These are phyloP conservation scores for Penicillium sp. DNA, from an alignment of 2,329 filamentous ascomycete genomes.

Conservation along the genomic window DNA sequence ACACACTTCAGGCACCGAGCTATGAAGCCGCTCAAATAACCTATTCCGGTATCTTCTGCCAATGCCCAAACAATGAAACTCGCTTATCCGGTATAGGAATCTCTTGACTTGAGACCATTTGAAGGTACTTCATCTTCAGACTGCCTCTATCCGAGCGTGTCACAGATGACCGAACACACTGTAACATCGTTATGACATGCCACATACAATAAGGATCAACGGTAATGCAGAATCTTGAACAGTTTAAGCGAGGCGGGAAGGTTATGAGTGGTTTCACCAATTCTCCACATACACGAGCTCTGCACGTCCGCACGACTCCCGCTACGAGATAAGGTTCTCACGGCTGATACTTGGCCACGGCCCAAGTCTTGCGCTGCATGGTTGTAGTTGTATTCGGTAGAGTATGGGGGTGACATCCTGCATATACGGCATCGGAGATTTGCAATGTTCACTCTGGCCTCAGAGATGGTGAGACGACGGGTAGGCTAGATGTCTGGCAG, in stretches of 20 bases:
- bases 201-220: no score
- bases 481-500: conserved; percentile 14
- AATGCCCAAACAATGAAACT: no score
- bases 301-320: background rate
- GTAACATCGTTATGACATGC: conserved; percentile 6
- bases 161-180: conserved; percentile 10
- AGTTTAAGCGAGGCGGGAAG: background rate
- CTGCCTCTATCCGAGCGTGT: conserved; percentile 7
- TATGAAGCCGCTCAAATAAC: conserved; percentile 3
- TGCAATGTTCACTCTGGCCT: background rate
- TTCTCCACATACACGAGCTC: no score
- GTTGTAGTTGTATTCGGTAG: no score
- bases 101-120: conserved; percentile 2
- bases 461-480: conserved; percentile 7
- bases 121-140: conserved; percentile 9
- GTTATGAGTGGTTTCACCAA: background rate
- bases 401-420: no score
- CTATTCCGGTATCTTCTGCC: background rate
- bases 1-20: conserved; percentile 21
- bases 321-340: no score
- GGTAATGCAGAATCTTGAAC: no score
- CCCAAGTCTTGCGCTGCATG: no score
- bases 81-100: no score
- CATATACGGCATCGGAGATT: background rate
- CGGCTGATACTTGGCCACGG: no score